Conservation (phyloP, 495 filamentous ascomycete genomes). For the Aspergillus indologenus region DNA sequence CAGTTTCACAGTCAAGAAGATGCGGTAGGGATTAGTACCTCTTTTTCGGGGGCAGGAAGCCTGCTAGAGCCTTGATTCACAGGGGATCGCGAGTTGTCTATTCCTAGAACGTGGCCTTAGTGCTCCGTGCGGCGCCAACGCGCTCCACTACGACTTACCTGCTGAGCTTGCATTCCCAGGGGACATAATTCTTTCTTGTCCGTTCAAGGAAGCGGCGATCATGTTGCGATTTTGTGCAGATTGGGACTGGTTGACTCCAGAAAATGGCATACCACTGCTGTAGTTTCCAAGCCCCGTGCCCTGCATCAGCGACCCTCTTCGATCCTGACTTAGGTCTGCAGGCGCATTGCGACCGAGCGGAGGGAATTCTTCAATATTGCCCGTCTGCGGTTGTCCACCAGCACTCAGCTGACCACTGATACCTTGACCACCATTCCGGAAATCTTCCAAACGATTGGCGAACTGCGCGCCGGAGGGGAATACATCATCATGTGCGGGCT, state of each 20-base stretch:
- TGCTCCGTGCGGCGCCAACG: not conserved
- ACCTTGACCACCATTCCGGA: slow-evolving; percentile 58
- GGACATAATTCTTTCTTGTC: slow-evolving; percentile 37
- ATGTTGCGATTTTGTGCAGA: slow-evolving; percentile 29
- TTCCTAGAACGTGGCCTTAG: slow-evolving; percentile 29
- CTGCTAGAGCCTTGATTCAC: slow-evolving; percentile 41
- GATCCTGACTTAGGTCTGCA: slow-evolving; percentile 69
- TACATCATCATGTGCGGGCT: slow-evolving; percentile 56
- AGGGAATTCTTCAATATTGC: slow-evolving; percentile 79
- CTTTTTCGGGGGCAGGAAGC: slow-evolving; percentile 42
- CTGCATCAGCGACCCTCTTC: slow-evolving; percentile 60
- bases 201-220: slow-evolving; percentile 27
- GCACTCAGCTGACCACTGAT: slow-evolving; percentile 54
- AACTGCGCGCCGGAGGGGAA: slow-evolving; percentile 53
- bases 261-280: slow-evolving; percentile 45
- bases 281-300: slow-evolving; percentile 61
- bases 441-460: slow-evolving; percentile 55
- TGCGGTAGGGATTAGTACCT: slow-evolving; percentile 25
- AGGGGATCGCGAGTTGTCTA: slow-evolving; percentile 42
- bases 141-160: slow-evolving; percentile 13
- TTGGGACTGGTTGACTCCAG: slow-evolving; percentile 27
- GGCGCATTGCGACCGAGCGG: slow-evolving; percentile 69
- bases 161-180: slow-evolving; percentile 21
- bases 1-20: not conserved
- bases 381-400: slow-evolving; percentile 60